Evolutionary conservation across 306 rosid genomes (phyloP), one percentile per base, ranked within the genome.

Genomic region (barrel medic (Medicago truncatula)): DNA sequence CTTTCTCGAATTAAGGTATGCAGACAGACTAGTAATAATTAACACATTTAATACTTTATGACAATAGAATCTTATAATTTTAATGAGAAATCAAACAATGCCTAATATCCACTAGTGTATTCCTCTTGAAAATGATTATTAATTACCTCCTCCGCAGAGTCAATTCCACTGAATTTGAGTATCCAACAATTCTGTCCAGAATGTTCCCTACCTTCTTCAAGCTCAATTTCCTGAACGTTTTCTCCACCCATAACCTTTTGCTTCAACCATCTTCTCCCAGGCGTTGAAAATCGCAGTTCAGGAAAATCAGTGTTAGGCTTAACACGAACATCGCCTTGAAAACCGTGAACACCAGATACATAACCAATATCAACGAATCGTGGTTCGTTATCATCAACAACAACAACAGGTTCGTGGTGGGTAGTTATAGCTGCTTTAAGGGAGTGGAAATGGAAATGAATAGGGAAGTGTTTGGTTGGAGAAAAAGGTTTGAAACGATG

Each of bases 241-340:
- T 95, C 96, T 61, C 44, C 84, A 28, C 93, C 90, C 28, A 31
- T 80, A 80, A 76, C 71, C 61, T 57, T 87, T 54, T 88, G 95
- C 84, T 82, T 90, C 85, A 92, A 74, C 97, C 97, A 95, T 86
- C 97, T 89, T 80, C 71, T 90, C 50, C 99, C 97, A 73, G 97
- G 97, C 97, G 84, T 70, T 34, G 91, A 82, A 77, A 95, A 89
- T 6, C 97, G 89, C 68, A 95, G 73, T 82, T 90, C 91, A 80
- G 99, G 97, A 80, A 92, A 90, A 82, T 82, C 99, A 0, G 97
- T 92, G 83, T 46, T 78, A 7, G 96, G 83, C 11, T 86, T 92
- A 50, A 92, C 93, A 58, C 97, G 92, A 75, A 88, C 44, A 81
- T 92, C 89, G 67, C 99, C 99, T 44, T 86, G 81, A 78, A 88